Percentiles rank a stretch among this genome's conserved stretches.
phyloP scores from a whole-genome alignment of 73 alveolate genomes.

The Tetrahymena malaccensis region DNA sequence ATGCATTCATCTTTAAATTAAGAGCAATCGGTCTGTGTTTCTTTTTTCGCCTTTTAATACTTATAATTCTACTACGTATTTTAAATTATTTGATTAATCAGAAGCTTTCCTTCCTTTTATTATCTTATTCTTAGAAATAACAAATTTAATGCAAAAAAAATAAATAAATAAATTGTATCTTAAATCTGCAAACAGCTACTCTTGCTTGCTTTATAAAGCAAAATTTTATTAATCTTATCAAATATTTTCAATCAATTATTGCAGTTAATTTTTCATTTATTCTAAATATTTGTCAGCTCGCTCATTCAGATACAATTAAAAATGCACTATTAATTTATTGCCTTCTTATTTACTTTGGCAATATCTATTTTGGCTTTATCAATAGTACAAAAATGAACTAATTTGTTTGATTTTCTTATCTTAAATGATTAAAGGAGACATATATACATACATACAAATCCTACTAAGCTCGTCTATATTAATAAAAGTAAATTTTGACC shows the following conservation, averaged over 20 bases:
- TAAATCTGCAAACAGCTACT: not conserved
- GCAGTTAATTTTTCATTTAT: not conserved
- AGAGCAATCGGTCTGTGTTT: not conserved
- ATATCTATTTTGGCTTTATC: not conserved
- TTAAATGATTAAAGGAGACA: not conserved
- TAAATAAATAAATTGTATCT: not conserved
- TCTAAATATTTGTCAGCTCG: not conserved
- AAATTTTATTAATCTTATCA: not conserved
- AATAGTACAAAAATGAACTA: not conserved
- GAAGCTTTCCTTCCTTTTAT: not conserved
- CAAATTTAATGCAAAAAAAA: not conserved
- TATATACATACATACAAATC: not conserved
- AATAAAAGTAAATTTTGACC: not conserved
- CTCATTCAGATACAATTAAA: not conserved
- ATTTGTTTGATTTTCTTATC: not conserved
- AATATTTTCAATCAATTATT: not conserved
- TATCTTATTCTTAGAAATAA: not conserved
- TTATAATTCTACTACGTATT: not conserved
- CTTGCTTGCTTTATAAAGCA: not conserved
- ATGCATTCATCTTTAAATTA: not conserved
- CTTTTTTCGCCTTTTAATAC: not conserved
- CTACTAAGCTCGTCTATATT: not conserved
- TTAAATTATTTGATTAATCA: not conserved
- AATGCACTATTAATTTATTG: not conserved
- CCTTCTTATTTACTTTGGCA: not conserved